Evolutionary conservation across 129 eudicot species (phyloP), one percentile per base, ranked within the genome.

Genomic region (Solidago caesia): DNA sequence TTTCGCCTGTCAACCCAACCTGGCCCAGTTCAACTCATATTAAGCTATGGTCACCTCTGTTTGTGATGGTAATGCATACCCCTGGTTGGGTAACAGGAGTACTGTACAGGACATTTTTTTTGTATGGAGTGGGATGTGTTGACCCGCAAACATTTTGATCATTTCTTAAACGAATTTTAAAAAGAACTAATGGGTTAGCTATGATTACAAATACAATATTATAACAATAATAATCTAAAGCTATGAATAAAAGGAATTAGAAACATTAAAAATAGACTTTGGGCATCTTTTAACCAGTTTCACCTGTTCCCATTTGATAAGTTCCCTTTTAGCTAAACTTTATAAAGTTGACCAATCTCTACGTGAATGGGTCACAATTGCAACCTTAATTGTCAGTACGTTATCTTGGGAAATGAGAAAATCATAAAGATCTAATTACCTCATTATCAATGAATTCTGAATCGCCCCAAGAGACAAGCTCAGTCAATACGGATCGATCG

Each of bases 401-500:
- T 58, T 46, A 5, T 59, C 42, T 61, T 73, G 47, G 5, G 41
- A 8, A 73, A 33, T 62, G 44, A 56, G 9, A 43, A 46, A 70
- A 68, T 10, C 29, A 43, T 57, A 11, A 33, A 49, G 49, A 67
- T 66, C 13, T 8, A 5, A 67, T 56, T 79, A 91, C 99, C 96
- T 95, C 90, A 26, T 88, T 73, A 59, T 84, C 66, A 26, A 44
- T 75, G 75, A 95, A 91, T 55, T 44, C 64, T 21, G 65, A 68
- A 66, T 58, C 48, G 46, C 88, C 87, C 42, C 73, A 84, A 5
- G 97, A 89, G 41, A 91, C 80, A 53, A 95, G 85, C 79, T 91
- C 88, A 5, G 90, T 80, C 64, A 25, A 51, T 8, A 95, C 94
- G 55, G 86, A 80, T 89, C 99, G 88, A 76, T 97, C 96, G 66